Evolutionary conservation across 2,329 filamentous ascomycete species (phyloP).

Genomic region (Aspergillus sp.): DNA sequence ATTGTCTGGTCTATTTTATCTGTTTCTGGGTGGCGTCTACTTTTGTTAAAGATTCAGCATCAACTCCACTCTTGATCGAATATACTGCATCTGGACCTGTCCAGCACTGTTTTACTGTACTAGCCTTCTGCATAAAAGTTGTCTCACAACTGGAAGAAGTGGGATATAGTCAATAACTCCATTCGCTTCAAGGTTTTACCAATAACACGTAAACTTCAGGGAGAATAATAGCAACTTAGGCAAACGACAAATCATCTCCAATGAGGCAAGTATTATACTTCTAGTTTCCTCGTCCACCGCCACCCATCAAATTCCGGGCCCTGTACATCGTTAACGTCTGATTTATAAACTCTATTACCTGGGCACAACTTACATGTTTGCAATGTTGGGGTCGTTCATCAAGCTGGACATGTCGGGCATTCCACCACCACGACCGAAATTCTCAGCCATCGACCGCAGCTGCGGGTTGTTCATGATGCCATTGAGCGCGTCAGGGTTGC

Average conservation of each 20-base stretch:
- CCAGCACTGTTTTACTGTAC: neutral
- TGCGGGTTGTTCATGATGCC: slow-evolving; percentile 93
- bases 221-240: neutral
- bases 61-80: slow-evolving; percentile 2
- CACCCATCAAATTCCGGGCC: slow-evolving; percentile 64
- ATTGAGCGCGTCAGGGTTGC: slow-evolving; percentile 84
- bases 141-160: neutral
- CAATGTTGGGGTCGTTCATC: slow-evolving; percentile 89
- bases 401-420: slow-evolving; percentile 81
- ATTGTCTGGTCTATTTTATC: neutral
- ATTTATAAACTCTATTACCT: neutral
- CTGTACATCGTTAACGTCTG: slow-evolving; percentile 30
- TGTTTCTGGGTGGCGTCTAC: neutral
- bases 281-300: slow-evolving; percentile 37
- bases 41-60: slow-evolving; percentile 1
- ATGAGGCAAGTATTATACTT: neutral
- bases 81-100: neutral
- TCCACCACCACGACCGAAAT: slow-evolving; percentile 66
- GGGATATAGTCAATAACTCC: neutral
- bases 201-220: slow-evolving; percentile 1
- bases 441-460: slow-evolving; percentile 77
- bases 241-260: too few relatives aligned
- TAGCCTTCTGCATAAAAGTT: too few relatives aligned
- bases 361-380: slow-evolving; percentile 72
- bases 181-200: neutral